Percentiles rank a stretch among this genome's conserved stretches.
Conservation (phyloP, 495 filamentous ascomycete genomes). For the Bacidia gigantensis region DNA sequence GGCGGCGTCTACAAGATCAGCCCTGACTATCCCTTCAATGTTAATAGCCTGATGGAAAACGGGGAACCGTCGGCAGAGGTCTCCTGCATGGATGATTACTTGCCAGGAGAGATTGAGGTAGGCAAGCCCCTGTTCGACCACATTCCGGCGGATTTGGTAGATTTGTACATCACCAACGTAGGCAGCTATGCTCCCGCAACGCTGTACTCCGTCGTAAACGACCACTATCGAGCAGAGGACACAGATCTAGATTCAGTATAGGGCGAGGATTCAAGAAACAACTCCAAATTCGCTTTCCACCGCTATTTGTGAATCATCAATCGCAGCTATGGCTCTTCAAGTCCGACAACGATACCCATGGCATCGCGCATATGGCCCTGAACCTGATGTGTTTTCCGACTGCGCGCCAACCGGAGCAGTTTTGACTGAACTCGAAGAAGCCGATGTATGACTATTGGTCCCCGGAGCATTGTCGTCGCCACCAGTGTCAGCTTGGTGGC, state of each 20-base stretch:
- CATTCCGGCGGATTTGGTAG: slow-evolving; percentile 65
- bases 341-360: neutral
- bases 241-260: slow-evolving; percentile 30
- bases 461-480: neutral
- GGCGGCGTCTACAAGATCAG: slow-evolving; percentile 82
- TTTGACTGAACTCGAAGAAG: neutral
- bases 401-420: neutral
- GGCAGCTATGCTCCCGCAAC: slow-evolving; percentile 72
- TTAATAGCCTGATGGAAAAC: slow-evolving; percentile 63
- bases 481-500: neutral
- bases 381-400: neutral
- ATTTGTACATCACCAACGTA: slow-evolving; percentile 85
- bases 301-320: too few species aligned
- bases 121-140: slow-evolving; percentile 74
- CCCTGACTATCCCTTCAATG: slow-evolving; percentile 71
- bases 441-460: too few species aligned
- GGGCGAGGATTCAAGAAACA: too few species aligned
- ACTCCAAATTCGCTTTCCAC: too few species aligned
- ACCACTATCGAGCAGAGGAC: slow-evolving; percentile 78
- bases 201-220: slow-evolving; percentile 64
- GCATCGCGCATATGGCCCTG: neutral
- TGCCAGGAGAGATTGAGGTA: slow-evolving; percentile 64
- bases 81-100: slow-evolving; percentile 58
- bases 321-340: neutral
- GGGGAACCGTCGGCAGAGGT: slow-evolving; percentile 57